Base-by-base conservation (phyloP, 192 early-diverging fungal species). In the Podila minutissima region DNA sequence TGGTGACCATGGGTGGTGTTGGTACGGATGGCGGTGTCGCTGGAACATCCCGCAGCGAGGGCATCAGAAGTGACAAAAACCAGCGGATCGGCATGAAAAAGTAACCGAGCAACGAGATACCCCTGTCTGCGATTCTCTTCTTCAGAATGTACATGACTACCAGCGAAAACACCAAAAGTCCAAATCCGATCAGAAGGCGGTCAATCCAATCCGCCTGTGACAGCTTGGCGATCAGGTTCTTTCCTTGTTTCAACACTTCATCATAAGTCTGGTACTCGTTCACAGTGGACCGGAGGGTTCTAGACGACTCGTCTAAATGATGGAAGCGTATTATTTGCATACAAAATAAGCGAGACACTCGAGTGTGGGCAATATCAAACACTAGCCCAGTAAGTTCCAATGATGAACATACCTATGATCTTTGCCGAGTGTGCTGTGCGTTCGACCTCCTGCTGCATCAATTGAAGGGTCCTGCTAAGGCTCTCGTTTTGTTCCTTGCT, bases 141-240 rank as follows among this genome's bases (percentile, higher is more conserved):
- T 92, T 86, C 28, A 93, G 71, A 61, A 93, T 89, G 66, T 89
- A 88, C 53, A 91, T 62, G 10, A 93, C 91, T 2, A 90, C 91
- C 1, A 84, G 53, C 11, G 74, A 51, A 68, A 93, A 93, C 9
- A 93, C 78, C 2, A 92, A 51, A 32, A 92, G 64, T 3, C 91
- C 92, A 65, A 91, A 86, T 3, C 86, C 32, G 13, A 93, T 83
- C 38, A 91, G 67, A 15, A 93, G 66, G 19, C 90, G 81, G 64
- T 93, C 92, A 5, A 87, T 88, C 88, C 89, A 91, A 49, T 93
- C 92, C n/a, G 88, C 87, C 15, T 86, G 83, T 53, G 91, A 88
- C 29, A 93, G 74, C 62, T 90, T 88, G n/a, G 89, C 87, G 33
- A 93, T 88, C 20, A 92, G 35, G 49, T 83, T 78, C 66, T 89